These are phyloP conservation scores for Symbiodinium pilosum DNA, from an alignment of 73 alveolate species.

Conservation along the genomic window DNA sequence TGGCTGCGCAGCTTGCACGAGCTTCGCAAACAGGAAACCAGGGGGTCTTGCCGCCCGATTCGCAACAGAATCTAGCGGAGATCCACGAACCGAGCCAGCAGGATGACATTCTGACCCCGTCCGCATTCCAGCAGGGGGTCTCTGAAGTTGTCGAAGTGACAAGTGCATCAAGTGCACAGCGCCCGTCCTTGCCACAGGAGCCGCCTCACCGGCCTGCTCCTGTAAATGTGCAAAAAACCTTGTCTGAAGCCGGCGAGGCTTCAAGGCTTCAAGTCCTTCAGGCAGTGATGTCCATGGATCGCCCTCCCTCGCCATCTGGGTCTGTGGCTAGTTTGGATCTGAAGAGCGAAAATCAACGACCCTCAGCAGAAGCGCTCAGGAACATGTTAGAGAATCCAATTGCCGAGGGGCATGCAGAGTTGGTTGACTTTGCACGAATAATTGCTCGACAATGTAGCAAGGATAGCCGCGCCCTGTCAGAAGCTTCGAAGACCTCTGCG, in stretches of 20 bases:
- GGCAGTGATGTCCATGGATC: constrained; percentile 23
- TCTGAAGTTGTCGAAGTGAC: neutral
- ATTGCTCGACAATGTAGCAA: constrained; percentile 63
- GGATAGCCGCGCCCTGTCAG: neutral
- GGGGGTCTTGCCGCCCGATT: neutral
- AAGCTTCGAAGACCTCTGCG: neutral
- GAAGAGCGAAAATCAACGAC: neutral
- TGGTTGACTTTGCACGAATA: constrained; percentile 54
- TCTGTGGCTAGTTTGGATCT: constrained; percentile 9
- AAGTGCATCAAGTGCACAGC: neutral
- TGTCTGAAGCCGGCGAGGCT: constrained; percentile 11
- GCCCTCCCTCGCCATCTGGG: constrained; percentile 55
- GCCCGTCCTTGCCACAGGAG: neutral
- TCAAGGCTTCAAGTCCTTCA: constrained; percentile 3
- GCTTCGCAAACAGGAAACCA: neutral
- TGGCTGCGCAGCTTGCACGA: neutral
- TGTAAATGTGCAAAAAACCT: neutral
- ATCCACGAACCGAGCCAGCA: neutral
- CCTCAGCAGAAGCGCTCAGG: neutral
- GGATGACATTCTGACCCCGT: constrained; percentile 6
- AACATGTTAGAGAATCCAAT: constrained; percentile 47
- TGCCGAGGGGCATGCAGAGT: constrained; percentile 48
- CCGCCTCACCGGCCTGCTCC: neutral
- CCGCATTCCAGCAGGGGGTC: constrained; percentile 35
- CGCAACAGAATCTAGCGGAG: neutral